These are phyloP conservation scores for Chloromonas sp. DNA, from an alignment of 163 green algal genomes.

Conservation along the genomic window DNA sequence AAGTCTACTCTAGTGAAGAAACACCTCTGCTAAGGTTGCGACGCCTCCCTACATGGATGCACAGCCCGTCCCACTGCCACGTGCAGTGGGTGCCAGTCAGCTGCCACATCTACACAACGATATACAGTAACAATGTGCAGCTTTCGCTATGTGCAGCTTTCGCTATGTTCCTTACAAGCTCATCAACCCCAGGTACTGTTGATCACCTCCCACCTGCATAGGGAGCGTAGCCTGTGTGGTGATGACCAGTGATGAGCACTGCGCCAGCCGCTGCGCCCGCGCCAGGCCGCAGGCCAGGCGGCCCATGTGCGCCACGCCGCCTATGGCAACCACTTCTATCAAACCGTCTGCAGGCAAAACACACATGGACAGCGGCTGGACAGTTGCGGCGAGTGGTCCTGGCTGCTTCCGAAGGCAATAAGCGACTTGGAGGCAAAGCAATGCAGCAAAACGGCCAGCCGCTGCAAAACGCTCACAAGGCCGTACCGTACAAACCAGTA, in stretches of 20 bases:
- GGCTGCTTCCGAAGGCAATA: too few relatives aligned
- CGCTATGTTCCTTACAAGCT: neutral
- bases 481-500: too few relatives aligned
- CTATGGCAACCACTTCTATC: slow-evolving; percentile 24
- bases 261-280: slow-evolving; percentile 53
- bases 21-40: neutral
- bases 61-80: neutral
- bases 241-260: slow-evolving; percentile 51
- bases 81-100: neutral
- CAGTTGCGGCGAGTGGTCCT: too few relatives aligned
- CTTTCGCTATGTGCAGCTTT: too few relatives aligned
- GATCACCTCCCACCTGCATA: slow-evolving; percentile 47
- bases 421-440: too few relatives aligned
- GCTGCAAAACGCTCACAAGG: too few relatives aligned
- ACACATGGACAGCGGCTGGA: too few relatives aligned
- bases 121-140: too few relatives aligned
- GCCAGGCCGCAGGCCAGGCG: slow-evolving; percentile 65
- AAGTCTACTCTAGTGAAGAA: too few relatives aligned
- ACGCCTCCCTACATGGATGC: neutral
- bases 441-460: too few relatives aligned
- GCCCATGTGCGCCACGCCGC: slow-evolving; percentile 22
- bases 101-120: too few relatives aligned
- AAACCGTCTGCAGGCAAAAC: slow-evolving; percentile 12
- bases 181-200: neutral
- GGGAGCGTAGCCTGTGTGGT: slow-evolving; percentile 38